These are phyloP conservation scores for Ambrosia artemisiifolia DNA, from an alignment of 129 eudicot genomes.

Conservation along the genomic window DNA sequence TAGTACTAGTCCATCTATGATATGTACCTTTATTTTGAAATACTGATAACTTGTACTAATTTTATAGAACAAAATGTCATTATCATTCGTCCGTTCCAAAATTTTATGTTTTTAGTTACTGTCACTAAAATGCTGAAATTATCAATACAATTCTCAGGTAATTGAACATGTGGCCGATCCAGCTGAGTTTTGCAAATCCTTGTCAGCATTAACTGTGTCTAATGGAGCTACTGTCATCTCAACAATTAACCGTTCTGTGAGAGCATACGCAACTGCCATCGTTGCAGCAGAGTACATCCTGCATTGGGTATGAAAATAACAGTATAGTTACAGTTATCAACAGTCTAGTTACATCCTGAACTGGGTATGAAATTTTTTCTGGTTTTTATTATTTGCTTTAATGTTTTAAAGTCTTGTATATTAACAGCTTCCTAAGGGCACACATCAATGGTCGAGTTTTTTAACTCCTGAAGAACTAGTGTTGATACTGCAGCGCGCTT, in stretches of 20 bases:
- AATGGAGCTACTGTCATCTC: conserved; percentile 89
- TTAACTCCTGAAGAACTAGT: conserved; percentile 90
- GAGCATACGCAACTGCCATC: conserved; percentile 87
- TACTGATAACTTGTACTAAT: too few species aligned
- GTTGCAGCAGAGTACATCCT: conserved; percentile 78
- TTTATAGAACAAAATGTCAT: too few species aligned
- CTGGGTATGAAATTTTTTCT: neutral
- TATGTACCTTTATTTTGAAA: too few species aligned
- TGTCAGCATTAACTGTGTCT: conserved; percentile 65
- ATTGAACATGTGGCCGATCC: conserved; percentile 96
- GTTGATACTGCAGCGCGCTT: conserved; percentile 59
- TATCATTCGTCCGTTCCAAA: too few species aligned
- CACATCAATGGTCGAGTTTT: conserved; percentile 91
- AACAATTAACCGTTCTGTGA: conserved; percentile 89
- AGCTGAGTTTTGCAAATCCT: conserved; percentile 85
- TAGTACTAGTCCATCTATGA: neutral
- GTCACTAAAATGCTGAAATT: neutral
- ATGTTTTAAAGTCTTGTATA: neutral
- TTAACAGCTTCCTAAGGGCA: conserved; percentile 87
- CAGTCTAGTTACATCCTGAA: too few species aligned
- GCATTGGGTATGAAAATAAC: conserved; percentile 60
- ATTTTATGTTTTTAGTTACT: too few species aligned
- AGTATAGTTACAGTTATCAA: neutral
- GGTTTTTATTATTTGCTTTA: neutral
- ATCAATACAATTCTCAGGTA: conserved; percentile 45